Evolutionary conservation across 768 basidiomycete species (phyloP).

Genomic region (Tricholoma sp.): DNA sequence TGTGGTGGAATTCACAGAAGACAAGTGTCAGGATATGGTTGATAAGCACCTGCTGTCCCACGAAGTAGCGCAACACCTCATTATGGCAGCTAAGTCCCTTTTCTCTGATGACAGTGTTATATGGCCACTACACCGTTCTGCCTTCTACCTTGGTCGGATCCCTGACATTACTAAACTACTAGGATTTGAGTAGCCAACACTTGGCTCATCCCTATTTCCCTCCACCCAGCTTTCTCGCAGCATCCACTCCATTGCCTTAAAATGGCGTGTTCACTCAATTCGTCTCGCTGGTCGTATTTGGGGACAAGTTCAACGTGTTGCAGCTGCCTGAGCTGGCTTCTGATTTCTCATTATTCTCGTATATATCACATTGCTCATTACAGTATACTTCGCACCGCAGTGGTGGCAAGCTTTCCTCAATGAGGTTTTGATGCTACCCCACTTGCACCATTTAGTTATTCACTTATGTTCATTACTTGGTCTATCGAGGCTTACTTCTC

Average conservation of each 20-base stretch:
- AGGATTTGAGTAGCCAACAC: neutral
- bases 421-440: neutral
- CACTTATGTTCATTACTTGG: no score
- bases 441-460: neutral
- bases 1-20: neutral
- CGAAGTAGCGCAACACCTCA: neutral
- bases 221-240: neutral
- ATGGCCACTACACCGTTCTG: no score
- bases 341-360: no score
- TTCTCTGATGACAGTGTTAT: no score
- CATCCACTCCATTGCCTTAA: neutral
- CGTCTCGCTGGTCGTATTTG: constrained; percentile 2
- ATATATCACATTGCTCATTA: neutral
- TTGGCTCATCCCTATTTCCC: neutral
- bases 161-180: neutral
- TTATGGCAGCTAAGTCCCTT: neutral
- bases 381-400: neutral
- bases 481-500: no score
- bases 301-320: neutral
- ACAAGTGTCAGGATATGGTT: neutral
- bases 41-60: neutral
- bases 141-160: no score
- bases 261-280: constrained; percentile 2
- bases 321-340: neutral
- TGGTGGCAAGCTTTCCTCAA: neutral